A percentile compares a stretch with the other conserved stretches of the same genome.
phyloP scores from a whole-genome alignment of 306 rosid species.

The Castanea crenata region DNA sequence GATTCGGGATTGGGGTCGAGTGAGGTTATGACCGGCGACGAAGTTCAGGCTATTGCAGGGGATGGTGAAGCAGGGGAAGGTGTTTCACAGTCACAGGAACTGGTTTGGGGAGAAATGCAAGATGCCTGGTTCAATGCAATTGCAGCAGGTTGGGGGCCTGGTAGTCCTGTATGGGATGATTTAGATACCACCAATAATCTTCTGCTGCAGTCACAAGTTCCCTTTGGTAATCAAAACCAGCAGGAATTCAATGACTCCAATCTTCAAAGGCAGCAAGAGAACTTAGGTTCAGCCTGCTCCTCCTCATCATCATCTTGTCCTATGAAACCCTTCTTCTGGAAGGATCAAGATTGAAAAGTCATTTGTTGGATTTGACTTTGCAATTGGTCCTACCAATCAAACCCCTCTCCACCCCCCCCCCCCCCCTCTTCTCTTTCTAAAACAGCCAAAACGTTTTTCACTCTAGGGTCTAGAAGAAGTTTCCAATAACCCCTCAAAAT shows the following conservation, averaged over 20 bases:
- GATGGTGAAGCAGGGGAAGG: slow-evolving; percentile 37
- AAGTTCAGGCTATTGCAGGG: slow-evolving; percentile 15
- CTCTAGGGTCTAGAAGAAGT: not conserved
- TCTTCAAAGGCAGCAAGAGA: slow-evolving; percentile 38
- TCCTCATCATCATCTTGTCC: slow-evolving; percentile 45
- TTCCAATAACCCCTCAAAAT: not conserved
- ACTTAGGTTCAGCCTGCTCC: slow-evolving; percentile 35
- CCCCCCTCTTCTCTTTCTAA: not conserved
- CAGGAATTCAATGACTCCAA: slow-evolving; percentile 29
- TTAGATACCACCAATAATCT: slow-evolving; percentile 61
- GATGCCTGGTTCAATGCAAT: slow-evolving; percentile 79
- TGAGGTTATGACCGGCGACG: slow-evolving; percentile 38
- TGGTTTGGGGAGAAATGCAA: slow-evolving; percentile 89
- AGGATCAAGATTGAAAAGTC: slow-evolving; percentile 47
- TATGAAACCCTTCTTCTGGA: slow-evolving; percentile 53
- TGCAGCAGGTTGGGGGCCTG: slow-evolving; percentile 95
- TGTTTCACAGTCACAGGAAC: slow-evolving; percentile 51
- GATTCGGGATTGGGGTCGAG: slow-evolving; percentile 55
- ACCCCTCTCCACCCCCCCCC: too few relatives aligned
- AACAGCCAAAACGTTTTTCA: not conserved
- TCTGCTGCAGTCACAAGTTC: slow-evolving; percentile 48
- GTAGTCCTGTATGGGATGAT: slow-evolving; percentile 96
- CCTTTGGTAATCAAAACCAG: slow-evolving; percentile 38
- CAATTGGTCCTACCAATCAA: not conserved
- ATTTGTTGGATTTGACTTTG: not conserved